Percentiles rank a stretch among this genome's conserved stretches.
Conservation (phyloP, 345 rosid species). For the Eucalyptus albens region DNA sequence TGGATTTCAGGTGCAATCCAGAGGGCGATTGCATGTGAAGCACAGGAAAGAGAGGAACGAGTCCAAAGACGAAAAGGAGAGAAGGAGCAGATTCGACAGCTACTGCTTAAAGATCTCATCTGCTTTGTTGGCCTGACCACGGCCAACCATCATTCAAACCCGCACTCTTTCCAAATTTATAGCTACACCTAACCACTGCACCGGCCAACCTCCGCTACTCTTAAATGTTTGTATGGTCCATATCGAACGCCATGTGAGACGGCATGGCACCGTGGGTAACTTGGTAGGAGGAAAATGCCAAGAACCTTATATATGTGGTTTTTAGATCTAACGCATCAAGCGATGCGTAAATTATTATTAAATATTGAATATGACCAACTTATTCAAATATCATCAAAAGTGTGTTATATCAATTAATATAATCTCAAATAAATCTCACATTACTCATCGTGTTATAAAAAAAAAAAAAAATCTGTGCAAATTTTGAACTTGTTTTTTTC, state of each 20-base stretch:
- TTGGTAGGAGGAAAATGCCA: neutral
- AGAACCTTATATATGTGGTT: neutral
- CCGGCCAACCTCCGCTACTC: neutral
- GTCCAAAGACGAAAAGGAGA: neutral
- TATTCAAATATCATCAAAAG: neutral
- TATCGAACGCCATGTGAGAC: neutral
- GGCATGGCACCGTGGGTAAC: neutral
- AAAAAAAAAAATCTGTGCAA: neutral
- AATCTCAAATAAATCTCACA: neutral
- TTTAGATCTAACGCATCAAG: neutral
- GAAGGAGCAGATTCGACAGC: neutral
- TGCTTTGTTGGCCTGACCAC: neutral
- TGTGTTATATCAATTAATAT: fast-evolving
- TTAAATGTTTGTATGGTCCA: neutral
- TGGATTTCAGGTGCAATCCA: neutral
- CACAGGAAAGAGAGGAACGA: neutral
- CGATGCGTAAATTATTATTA: neutral
- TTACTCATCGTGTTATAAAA: fast-evolving
- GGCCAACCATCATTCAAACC: neutral
- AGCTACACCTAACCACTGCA: neutral
- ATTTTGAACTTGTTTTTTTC: neutral
- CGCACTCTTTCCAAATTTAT: neutral
- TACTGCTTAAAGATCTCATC: neutral
- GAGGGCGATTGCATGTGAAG: neutral
- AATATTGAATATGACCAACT: neutral